A percentile compares a stretch with the other conserved stretches of the same genome.
Conservation (phyloP, 805 yeast genomes). For the Myxozyma melibiosi region DNA sequence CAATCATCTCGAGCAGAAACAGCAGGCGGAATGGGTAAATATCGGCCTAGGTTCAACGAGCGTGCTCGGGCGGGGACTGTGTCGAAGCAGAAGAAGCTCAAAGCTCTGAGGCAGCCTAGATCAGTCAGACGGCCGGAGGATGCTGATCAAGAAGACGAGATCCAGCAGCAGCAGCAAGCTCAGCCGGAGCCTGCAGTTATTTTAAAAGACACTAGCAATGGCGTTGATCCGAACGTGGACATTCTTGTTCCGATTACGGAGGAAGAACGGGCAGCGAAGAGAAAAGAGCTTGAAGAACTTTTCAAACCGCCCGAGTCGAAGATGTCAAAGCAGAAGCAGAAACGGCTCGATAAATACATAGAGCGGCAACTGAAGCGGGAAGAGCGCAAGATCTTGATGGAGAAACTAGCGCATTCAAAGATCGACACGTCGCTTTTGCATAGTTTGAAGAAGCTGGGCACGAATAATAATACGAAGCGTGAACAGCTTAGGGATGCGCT, state of each 20-base stretch:
- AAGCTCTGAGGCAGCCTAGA: conserved; percentile 68
- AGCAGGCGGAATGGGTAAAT: conserved; percentile 67
- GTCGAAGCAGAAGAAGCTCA: conserved; percentile 72
- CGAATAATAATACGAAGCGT: conserved; percentile 65
- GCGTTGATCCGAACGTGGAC: conserved; percentile 59
- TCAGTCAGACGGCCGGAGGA: conserved; percentile 51
- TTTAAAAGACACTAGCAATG: neutral
- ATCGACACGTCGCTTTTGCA: conserved; percentile 71
- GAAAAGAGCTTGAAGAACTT: conserved; percentile 62
- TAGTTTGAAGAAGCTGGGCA: conserved; percentile 78
- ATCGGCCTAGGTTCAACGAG: conserved; percentile 77
- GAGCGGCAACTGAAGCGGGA: conserved; percentile 88
- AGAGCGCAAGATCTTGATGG: conserved; percentile 76
- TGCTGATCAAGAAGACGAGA: conserved; percentile 36
- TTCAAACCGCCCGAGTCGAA: conserved; percentile 68
- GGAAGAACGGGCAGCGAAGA: conserved; percentile 64
- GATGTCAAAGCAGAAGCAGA: conserved; percentile 66
- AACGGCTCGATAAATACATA: conserved; percentile 86
- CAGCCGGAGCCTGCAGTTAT: neutral
- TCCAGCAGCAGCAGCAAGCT: neutral
- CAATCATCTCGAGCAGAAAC: too few relatives aligned
- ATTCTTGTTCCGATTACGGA: conserved; percentile 62
- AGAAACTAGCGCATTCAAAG: conserved; percentile 63
- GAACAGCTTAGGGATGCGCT: conserved; percentile 77
- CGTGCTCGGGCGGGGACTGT: conserved; percentile 85